Conservation (phyloP, 176 grass and related monocot genomes). For the Melocanna baccifera region DNA sequence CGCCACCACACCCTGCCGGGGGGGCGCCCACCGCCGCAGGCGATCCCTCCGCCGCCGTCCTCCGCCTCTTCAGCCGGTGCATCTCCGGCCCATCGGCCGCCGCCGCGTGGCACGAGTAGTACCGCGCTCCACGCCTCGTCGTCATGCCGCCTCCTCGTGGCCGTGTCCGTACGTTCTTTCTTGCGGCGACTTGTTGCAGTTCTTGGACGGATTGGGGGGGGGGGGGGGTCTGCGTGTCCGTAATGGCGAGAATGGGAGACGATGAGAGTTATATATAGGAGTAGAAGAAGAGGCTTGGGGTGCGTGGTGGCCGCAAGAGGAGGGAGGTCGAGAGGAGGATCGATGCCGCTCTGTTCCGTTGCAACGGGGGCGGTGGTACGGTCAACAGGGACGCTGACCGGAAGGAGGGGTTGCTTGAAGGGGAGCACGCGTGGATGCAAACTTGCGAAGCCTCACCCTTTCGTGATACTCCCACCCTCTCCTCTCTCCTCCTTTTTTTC, state of each 20-base stretch:
- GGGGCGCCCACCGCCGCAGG: neutral
- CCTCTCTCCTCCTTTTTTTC: neutral
- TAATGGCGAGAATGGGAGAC: constrained; percentile 31
- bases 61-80: constrained; percentile 40
- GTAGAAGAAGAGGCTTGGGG: neutral
- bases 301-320: neutral
- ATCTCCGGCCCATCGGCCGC: neutral
- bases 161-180: neutral
- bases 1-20: neutral
- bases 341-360: constrained; percentile 22
- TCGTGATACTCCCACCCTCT: constrained; percentile 42
- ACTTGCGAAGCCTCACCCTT: constrained; percentile 29
- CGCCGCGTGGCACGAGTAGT: constrained; percentile 9
- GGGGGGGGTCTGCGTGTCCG: neutral
- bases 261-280: constrained; percentile 34
- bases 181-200: neutral
- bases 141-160: constrained; percentile 26
- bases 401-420: constrained; percentile 36
- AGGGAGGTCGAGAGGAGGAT: neutral
- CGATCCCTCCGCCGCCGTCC: neutral
- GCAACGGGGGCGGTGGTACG: constrained; percentile 13
- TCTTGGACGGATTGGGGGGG: neutral
- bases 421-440: constrained; percentile 57
- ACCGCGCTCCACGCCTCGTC: constrained; percentile 46
- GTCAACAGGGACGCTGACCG: constrained; percentile 57